phyloP scores from a whole-genome alignment of 2,329 filamentous ascomycete species.

The Xylaria sp. region DNA sequence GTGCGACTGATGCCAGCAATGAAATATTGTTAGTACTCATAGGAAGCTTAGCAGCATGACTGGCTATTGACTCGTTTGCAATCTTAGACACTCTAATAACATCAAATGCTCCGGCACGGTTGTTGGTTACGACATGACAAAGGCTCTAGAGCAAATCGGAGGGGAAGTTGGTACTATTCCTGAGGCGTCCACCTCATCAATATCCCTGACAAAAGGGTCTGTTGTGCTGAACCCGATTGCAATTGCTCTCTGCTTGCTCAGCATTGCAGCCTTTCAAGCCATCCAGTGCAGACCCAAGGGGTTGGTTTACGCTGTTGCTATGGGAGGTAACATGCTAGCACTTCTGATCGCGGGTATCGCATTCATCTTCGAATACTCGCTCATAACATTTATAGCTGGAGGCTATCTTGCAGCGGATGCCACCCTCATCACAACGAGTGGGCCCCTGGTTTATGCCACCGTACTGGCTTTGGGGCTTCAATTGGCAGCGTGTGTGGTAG shows the following conservation, averaged over 20 bases:
- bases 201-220: slow-evolving; percentile 18
- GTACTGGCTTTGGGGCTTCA: slow-evolving; percentile 14
- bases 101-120: not conserved
- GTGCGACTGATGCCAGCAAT: slow-evolving; percentile 13
- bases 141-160: slow-evolving; percentile 2
- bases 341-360: slow-evolving; percentile 27
- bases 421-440: slow-evolving; percentile 11
- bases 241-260: slow-evolving; percentile 20
- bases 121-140: slow-evolving; percentile 24
- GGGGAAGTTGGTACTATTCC: not conserved
- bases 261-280: slow-evolving; percentile 22
- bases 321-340: slow-evolving; percentile 18
- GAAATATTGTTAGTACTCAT: slow-evolving; percentile 22
- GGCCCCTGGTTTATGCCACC: slow-evolving; percentile 18
- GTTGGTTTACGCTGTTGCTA: slow-evolving; percentile 12
- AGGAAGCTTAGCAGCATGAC: not conserved
- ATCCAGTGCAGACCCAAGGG: slow-evolving; percentile 16
- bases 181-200: slow-evolving; percentile 1
- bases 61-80: slow-evolving; percentile 3
- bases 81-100: not conserved
- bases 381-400: slow-evolving; percentile 13
- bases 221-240: slow-evolving; percentile 20
- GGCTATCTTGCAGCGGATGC: not conserved
- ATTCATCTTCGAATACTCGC: slow-evolving; percentile 22
- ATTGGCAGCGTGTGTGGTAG: slow-evolving; percentile 22